phyloP scores from a whole-genome alignment of 176 grass and related monocot genomes.

The Paspalum vaginatum region DNA sequence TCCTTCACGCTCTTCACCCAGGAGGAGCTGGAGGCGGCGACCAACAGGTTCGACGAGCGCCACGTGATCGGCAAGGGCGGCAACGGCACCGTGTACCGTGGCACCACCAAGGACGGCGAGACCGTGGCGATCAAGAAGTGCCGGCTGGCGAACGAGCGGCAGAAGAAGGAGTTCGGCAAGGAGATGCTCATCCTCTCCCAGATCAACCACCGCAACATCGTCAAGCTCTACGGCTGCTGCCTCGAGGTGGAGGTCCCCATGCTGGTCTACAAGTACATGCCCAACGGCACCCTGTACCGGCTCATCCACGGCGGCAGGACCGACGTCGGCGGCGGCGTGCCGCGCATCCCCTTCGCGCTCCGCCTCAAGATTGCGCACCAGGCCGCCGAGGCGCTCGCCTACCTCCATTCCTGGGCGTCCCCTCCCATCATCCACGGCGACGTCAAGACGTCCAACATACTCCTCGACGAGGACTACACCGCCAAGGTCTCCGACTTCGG shows the following conservation, averaged over 20 bases:
- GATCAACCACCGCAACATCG: constrained; percentile 62
- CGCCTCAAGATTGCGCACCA: constrained; percentile 58
- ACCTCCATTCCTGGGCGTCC: constrained; percentile 62
- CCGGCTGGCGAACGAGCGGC: constrained; percentile 55
- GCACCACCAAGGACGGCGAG: constrained; percentile 40
- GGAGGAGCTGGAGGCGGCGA: constrained; percentile 65
- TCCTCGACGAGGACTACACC: constrained; percentile 50
- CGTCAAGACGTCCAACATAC: constrained; percentile 65
- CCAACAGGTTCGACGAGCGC: constrained; percentile 56
- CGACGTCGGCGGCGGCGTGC: not conserved
- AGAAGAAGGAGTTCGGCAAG: constrained; percentile 77
- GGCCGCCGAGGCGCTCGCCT: constrained; percentile 61
- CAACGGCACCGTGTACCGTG: constrained; percentile 81
- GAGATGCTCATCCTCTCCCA: constrained; percentile 84
- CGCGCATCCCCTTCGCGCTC: constrained; percentile 17
- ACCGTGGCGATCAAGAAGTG: constrained; percentile 61
- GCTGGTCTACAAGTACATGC: constrained; percentile 59
- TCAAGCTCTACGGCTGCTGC: constrained; percentile 60
- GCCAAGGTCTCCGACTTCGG: constrained; percentile 66
- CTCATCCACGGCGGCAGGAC: constrained; percentile 38
- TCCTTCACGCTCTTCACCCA: constrained; percentile 68
- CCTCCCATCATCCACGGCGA: constrained; percentile 64
- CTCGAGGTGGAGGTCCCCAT: constrained; percentile 65
- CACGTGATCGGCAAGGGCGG: constrained; percentile 66
- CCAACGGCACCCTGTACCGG: constrained; percentile 55